phyloP scores from a whole-genome alignment of 2,329 filamentous ascomycete species.

The Trichoderma breve region DNA sequence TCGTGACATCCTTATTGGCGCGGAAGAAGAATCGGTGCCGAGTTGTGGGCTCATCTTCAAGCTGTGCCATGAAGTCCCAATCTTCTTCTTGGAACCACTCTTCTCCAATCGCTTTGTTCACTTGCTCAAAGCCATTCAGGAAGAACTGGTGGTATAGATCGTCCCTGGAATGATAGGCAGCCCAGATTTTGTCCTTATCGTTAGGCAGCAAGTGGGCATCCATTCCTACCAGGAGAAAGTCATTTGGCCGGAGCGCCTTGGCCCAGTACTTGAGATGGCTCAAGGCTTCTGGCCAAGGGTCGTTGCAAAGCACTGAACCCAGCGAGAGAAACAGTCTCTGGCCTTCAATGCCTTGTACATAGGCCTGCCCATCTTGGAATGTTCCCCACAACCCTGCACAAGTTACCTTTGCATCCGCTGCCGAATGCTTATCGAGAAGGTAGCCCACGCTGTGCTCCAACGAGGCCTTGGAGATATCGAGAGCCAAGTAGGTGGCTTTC shows the following conservation, averaged over 20 bases:
- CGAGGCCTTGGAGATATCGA: constrained; percentile 41
- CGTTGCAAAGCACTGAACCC: constrained; percentile 44
- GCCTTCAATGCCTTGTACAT: constrained; percentile 31
- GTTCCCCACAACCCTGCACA: constrained; percentile 42
- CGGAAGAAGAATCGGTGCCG: constrained; percentile 42
- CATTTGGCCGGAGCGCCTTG: constrained; percentile 33
- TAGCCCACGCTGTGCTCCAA: constrained; percentile 36
- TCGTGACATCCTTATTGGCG: constrained; percentile 35
- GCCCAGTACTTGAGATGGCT: constrained; percentile 38
- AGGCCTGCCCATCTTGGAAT: constrained; percentile 37
- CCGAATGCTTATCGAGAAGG: constrained; percentile 32
- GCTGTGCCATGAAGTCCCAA: constrained; percentile 38
- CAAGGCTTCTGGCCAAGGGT: constrained; percentile 38
- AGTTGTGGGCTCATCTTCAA: constrained; percentile 38
- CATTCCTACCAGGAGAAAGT: constrained; percentile 42
- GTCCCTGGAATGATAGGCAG: constrained; percentile 39
- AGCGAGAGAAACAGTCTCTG: constrained; percentile 41
- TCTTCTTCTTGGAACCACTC: constrained; percentile 37
- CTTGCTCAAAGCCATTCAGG: constrained; percentile 39
- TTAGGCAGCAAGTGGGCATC: constrained; percentile 38
- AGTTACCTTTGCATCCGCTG: constrained; percentile 29
- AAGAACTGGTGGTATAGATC: constrained; percentile 40
- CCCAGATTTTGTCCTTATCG: constrained; percentile 40
- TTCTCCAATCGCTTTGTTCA: constrained; percentile 37
- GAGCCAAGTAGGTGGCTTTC: constrained; percentile 37